Conservation (phyloP, 225 moss, liverwort and hornwort species). For the Pleurozium schreberi region DNA sequence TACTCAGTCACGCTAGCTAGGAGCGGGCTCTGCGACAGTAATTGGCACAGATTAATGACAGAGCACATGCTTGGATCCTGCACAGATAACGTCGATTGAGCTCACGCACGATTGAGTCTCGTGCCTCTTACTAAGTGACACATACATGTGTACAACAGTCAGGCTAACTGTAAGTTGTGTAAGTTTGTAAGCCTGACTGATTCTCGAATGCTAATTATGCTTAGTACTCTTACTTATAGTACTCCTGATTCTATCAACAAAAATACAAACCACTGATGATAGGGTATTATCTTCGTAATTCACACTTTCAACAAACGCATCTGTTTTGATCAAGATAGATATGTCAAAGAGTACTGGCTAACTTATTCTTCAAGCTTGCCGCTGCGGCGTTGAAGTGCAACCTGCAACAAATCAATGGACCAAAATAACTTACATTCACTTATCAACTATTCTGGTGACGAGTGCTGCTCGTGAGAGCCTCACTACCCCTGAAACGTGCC, state of each 20-base stretch:
- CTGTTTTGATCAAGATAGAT: not conserved
- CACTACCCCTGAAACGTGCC: not conserved
- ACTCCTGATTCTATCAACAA: not conserved
- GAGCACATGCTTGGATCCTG: not conserved
- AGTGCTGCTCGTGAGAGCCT: not conserved
- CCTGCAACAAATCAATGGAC: not conserved
- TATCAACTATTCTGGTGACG: not conserved
- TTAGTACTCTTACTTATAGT: not conserved
- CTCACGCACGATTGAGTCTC: not conserved
- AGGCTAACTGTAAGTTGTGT: not conserved
- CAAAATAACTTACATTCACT: too few species aligned
- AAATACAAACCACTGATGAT: not conserved
- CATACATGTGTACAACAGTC: not conserved
- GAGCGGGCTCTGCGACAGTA: not conserved
- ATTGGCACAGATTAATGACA: not conserved
- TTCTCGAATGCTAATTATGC: not conserved
- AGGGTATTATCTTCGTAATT: too few species aligned
- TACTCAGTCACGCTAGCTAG: not conserved
- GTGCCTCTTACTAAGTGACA: not conserved
- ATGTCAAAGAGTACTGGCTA: not conserved
- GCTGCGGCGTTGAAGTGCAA: not conserved
- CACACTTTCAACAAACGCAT: not conserved
- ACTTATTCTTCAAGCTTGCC: not conserved
- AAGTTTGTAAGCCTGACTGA: not conserved
- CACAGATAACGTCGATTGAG: not conserved